Conservation (phyloP, 306 rosid species). For the Pterocarpus macrocarpus region DNA sequence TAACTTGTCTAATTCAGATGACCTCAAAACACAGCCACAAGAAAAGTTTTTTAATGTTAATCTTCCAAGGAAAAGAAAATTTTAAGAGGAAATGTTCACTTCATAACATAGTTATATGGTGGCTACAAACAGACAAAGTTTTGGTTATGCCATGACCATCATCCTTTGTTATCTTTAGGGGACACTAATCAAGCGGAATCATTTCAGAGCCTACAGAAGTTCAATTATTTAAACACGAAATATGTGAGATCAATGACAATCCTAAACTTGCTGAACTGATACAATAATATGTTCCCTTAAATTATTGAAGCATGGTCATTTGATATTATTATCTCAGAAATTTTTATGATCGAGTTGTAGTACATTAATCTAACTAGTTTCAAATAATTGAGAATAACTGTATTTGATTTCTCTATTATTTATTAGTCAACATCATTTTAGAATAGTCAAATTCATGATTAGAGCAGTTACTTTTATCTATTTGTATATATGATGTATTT, state of each 20-base stretch:
- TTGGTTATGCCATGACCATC: slow-evolving; percentile 35
- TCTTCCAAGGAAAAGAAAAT: background rate
- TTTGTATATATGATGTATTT: background rate
- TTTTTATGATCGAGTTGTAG: slow-evolving; percentile 3
- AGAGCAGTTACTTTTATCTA: slow-evolving; percentile 1
- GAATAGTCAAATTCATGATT: slow-evolving; percentile 26
- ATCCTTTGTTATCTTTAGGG: slow-evolving; percentile 32
- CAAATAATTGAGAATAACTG: background rate
- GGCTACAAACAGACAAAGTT: slow-evolving; percentile 50
- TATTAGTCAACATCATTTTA: slow-evolving; percentile 29
- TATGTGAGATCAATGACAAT: slow-evolving; percentile 13
- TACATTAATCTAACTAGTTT: slow-evolving; percentile 1
- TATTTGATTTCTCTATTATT: background rate
- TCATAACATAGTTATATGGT: slow-evolving; percentile 45
- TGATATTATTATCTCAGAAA: background rate
- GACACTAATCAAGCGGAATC: slow-evolving; percentile 17
- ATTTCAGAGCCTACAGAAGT: slow-evolving; percentile 14
- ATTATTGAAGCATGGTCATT: slow-evolving; percentile 24
- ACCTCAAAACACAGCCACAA: slow-evolving; percentile 1
- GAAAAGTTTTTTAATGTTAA: slow-evolving; percentile 1
- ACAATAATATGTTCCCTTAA: slow-evolving; percentile 24
- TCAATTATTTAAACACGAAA: slow-evolving; percentile 33
- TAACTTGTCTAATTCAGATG: slow-evolving; percentile 33
- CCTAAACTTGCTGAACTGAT: slow-evolving; percentile 22
- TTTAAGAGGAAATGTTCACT: background rate